Evolutionary conservation across 495 filamentous ascomycete genomes (phyloP).

Genomic region (Tetracladium setigerum): DNA sequence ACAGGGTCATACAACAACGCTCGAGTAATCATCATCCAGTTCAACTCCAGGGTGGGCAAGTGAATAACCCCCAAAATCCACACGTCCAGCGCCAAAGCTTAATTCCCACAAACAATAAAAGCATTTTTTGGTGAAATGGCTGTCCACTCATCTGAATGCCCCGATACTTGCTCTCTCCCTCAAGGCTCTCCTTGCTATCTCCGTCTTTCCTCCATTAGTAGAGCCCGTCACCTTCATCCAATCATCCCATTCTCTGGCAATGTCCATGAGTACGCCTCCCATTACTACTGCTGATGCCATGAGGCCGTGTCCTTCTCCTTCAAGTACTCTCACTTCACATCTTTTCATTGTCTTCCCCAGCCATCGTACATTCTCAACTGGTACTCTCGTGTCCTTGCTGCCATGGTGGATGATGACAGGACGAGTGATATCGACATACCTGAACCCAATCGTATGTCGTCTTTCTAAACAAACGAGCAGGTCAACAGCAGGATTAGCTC

Average conservation of each 20-base stretch:
- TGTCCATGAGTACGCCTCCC: slow-evolving; percentile 87
- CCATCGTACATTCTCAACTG: slow-evolving; percentile 92
- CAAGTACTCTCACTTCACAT: slow-evolving; percentile 84
- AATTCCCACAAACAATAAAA: too few relatives aligned
- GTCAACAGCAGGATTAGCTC: slow-evolving; percentile 91
- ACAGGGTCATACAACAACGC: too few relatives aligned
- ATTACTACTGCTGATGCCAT: slow-evolving; percentile 95
- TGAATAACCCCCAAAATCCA: too few relatives aligned
- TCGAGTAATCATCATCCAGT: too few relatives aligned
- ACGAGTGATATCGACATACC: slow-evolving; percentile 91
- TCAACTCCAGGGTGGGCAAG: too few relatives aligned
- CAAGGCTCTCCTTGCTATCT: slow-evolving; percentile 9
- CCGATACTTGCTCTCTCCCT: slow-evolving; percentile 21
- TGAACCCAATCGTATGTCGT: slow-evolving; percentile 85
- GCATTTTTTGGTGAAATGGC: neutral
- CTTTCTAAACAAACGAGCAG: slow-evolving; percentile 89
- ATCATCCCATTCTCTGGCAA: slow-evolving; percentile 91
- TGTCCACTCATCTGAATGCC: slow-evolving; percentile 19
- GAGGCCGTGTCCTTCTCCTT: slow-evolving; percentile 89
- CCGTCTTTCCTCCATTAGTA: neutral
- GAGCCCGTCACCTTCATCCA: slow-evolving; percentile 54
- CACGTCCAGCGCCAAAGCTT: too few relatives aligned
- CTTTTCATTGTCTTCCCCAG: slow-evolving; percentile 86
- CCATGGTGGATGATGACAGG: slow-evolving; percentile 92
- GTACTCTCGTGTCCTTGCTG: slow-evolving; percentile 82